A percentile compares a stretch with the other conserved stretches of the same genome.
Evolutionary conservation across 2,329 filamentous ascomycete species (phyloP).

Genomic region (Corniculantispora saksenae): DNA sequence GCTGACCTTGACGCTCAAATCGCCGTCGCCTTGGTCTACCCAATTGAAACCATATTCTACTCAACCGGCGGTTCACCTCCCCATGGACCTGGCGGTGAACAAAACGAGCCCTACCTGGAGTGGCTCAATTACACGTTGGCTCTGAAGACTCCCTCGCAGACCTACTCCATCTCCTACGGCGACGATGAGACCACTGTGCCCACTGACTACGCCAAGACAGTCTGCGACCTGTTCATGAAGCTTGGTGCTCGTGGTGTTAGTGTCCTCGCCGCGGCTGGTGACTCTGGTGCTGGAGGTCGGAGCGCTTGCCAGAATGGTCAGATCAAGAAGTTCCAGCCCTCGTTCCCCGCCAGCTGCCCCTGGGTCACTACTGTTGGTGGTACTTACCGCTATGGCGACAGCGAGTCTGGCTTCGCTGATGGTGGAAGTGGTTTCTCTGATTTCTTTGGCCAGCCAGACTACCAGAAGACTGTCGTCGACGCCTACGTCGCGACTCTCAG

Average conservation of each 20-base stretch:
- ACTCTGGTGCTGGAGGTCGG: too few relatives aligned
- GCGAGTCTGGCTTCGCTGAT: conserved; percentile 9
- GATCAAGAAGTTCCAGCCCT: not conserved
- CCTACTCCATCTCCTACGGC: conserved; percentile 47
- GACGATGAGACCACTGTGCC: conserved; percentile 49
- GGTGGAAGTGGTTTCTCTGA: conserved; percentile 19
- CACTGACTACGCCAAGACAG: conserved; percentile 45
- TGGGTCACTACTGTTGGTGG: conserved; percentile 18
- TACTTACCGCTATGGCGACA: conserved; percentile 9
- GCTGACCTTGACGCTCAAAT: conserved; percentile 19
- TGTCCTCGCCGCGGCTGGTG: conserved; percentile 43
- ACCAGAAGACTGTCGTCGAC: conserved; percentile 11
- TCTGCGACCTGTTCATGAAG: conserved; percentile 48
- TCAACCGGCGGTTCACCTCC: conserved; percentile 14
- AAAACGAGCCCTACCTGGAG: conserved; percentile 19
- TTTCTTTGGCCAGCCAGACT: conserved; percentile 13
- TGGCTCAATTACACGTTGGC: conserved; percentile 18
- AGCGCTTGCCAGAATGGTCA: not conserved
- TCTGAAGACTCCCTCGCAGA: conserved; percentile 14
- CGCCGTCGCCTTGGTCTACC: conserved; percentile 14
- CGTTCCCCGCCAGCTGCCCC: conserved; percentile 18
- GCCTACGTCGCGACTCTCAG: conserved; percentile 1
- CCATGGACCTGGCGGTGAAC: not conserved
- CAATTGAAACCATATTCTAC: conserved; percentile 15
- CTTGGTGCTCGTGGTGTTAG: conserved; percentile 45